These are phyloP conservation scores for Fusarium duplospermum DNA, from an alignment of 2,329 filamentous ascomycete species.

Conservation along the genomic window DNA sequence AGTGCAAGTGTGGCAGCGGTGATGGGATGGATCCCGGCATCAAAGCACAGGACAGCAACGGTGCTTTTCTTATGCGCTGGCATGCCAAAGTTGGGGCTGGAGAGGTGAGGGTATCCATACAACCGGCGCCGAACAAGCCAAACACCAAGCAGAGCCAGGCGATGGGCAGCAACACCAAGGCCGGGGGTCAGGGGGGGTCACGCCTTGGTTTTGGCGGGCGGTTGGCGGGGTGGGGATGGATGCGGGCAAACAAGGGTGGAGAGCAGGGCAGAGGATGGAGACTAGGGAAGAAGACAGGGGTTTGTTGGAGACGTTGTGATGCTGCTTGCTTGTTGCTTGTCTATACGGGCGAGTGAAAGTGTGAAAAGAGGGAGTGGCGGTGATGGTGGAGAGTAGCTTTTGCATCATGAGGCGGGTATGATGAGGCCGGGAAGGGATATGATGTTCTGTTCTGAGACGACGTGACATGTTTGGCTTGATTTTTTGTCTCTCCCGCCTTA, in stretches of 20 bases:
- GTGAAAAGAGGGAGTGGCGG: conserved; percentile 14
- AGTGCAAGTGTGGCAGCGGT: conserved; percentile 31
- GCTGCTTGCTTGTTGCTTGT: not conserved
- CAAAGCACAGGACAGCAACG: conserved; percentile 37
- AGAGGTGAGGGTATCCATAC: conserved; percentile 36
- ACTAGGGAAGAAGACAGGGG: conserved; percentile 33
- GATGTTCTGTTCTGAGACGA: conserved; percentile 1
- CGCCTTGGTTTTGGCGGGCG: conserved; percentile 34
- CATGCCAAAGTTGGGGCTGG: conserved; percentile 26
- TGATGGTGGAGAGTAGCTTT: conserved; percentile 14
- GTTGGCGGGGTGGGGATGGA: conserved; percentile 37
- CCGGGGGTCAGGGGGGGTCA: conserved; percentile 33
- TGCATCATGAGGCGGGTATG: not conserved
- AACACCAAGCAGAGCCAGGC: conserved; percentile 10
- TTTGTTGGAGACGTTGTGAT: not conserved
- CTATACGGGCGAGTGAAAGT: not conserved
- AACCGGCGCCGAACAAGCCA: conserved; percentile 16
- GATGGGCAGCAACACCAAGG: conserved; percentile 30
- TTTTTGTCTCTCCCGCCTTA: conserved; percentile 1
- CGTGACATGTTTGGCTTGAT: conserved; percentile 10
- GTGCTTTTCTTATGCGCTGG: conserved; percentile 43
- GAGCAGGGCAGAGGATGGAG: conserved; percentile 32
- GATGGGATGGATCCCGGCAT: conserved; percentile 27
- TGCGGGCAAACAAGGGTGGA: conserved; percentile 36
- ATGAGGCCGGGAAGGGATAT: conserved; percentile 6